Conservation (phyloP, 2,329 filamentous ascomycete species). For the Botrytis squamosa region DNA sequence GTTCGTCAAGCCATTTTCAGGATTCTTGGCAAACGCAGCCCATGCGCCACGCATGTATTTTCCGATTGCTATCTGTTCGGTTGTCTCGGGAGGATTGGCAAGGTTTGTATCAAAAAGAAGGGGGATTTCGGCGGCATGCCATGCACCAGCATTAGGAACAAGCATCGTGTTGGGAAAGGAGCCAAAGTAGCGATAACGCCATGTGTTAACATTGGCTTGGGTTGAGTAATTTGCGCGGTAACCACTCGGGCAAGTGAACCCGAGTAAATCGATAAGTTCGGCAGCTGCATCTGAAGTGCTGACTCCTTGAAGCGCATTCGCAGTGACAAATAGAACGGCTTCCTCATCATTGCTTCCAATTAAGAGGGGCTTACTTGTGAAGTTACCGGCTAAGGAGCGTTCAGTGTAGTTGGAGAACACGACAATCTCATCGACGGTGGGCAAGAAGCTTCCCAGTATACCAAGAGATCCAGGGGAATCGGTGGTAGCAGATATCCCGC, state of each 20-base stretch:
- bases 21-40: conserved; percentile 44
- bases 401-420: conserved; percentile 37
- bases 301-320: conserved; percentile 28
- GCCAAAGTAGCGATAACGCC: conserved; percentile 43
- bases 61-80: conserved; percentile 34
- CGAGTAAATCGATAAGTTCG: conserved; percentile 35
- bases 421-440: conserved; percentile 34
- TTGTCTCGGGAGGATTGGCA: conserved; percentile 27
- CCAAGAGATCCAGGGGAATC: conserved; percentile 20
- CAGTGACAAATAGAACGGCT: conserved; percentile 36
- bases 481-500: not conserved
- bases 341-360: conserved; percentile 41
- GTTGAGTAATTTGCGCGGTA: conserved; percentile 34
- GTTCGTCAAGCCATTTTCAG: conserved; percentile 37
- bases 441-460: conserved; percentile 32
- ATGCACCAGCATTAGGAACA: conserved; percentile 39
- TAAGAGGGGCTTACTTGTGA: conserved; percentile 33
- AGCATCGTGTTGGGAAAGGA: conserved; percentile 40
- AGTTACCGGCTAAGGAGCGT: conserved; percentile 24
- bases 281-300: conserved; percentile 33
- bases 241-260: conserved; percentile 41
- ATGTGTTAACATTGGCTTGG: conserved; percentile 38
- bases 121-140: conserved; percentile 40
- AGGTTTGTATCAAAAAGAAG: conserved; percentile 37
- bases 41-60: conserved; percentile 43